Evolutionary conservation across 352 stramenopile genomes (phyloP).

Genomic region (Phytopythium vexans): DNA sequence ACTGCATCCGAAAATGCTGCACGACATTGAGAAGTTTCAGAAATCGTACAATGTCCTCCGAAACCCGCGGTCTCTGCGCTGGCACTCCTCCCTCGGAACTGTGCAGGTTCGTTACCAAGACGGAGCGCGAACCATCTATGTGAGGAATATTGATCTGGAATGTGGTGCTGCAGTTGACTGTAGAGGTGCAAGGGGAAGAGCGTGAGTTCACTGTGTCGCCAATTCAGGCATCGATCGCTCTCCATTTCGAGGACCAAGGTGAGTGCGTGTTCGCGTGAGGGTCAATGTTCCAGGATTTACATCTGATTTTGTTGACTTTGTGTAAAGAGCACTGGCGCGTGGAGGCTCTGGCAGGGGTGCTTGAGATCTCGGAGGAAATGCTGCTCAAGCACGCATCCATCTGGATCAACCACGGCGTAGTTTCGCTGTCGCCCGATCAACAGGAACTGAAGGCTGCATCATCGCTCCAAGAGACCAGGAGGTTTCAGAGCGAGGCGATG

Average conservation of each 20-base stretch:
- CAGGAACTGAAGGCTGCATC: constrained; percentile 39
- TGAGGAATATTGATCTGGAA: not conserved
- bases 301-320: constrained; percentile 2
- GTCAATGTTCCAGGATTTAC: not conserved
- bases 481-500: constrained; percentile 29
- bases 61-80: constrained; percentile 92
- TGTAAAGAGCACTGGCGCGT: constrained; percentile 50
- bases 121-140: not conserved
- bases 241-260: constrained; percentile 94
- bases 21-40: constrained; percentile 86
- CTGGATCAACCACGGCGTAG: constrained; percentile 71
- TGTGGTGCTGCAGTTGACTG: constrained; percentile 32
- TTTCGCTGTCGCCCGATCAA: constrained; percentile 38
- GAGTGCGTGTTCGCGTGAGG: not conserved
- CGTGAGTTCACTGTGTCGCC: constrained; percentile 90
- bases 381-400: constrained; percentile 57
- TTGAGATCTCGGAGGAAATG: constrained; percentile 61
- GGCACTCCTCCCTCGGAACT: constrained; percentile 92
- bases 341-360: constrained; percentile 48
- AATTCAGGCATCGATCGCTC: constrained; percentile 92
- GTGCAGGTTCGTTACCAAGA: constrained; percentile 65
- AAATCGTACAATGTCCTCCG: constrained; percentile 92
- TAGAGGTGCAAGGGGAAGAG: constrained; percentile 87
- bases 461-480: constrained; percentile 41
- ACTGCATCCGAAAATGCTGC: constrained; percentile 82